Evolutionary conservation across 257 asterid genomes (phyloP).

Genomic region (Schizonepeta tenuifolia): DNA sequence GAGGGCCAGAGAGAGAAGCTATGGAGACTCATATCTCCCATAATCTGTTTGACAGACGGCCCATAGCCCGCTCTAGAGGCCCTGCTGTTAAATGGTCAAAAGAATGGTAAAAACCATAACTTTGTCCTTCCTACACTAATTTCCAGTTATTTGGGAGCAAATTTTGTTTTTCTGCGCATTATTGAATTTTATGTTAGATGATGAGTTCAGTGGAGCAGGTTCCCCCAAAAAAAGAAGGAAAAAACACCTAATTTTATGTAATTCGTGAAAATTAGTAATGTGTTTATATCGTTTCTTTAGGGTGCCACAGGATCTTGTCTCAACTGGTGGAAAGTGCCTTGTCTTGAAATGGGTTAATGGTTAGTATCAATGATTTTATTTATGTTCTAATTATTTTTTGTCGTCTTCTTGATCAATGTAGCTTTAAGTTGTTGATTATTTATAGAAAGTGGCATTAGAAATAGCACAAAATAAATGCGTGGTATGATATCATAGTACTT

Average conservation of each 20-base stretch:
- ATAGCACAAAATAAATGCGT: background rate
- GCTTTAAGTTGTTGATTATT: background rate
- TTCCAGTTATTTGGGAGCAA: background rate
- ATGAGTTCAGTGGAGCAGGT: slow-evolving; percentile 22
- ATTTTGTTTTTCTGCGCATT: background rate
- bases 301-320: slow-evolving; percentile 95
- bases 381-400: background rate
- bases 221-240: background rate
- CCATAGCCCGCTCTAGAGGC: slow-evolving; percentile 63
- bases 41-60: slow-evolving; percentile 71
- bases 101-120: slow-evolving; percentile 65
- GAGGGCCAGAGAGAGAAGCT: background rate
- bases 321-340: slow-evolving; percentile 88
- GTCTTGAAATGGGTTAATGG: slow-evolving; percentile 92
- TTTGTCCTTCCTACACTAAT: background rate
- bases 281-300: slow-evolving; percentile 38
- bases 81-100: slow-evolving; percentile 82
- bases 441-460: background rate
- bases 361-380: slow-evolving; percentile 39
- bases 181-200: background rate
- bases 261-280: background rate
- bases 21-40: slow-evolving; percentile 75
- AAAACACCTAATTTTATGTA: background rate
- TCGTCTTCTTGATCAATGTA: background rate
- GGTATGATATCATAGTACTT: background rate